Conservation (phyloP, 306 rosid genomes). For the Mimosa bimucronata region DNA sequence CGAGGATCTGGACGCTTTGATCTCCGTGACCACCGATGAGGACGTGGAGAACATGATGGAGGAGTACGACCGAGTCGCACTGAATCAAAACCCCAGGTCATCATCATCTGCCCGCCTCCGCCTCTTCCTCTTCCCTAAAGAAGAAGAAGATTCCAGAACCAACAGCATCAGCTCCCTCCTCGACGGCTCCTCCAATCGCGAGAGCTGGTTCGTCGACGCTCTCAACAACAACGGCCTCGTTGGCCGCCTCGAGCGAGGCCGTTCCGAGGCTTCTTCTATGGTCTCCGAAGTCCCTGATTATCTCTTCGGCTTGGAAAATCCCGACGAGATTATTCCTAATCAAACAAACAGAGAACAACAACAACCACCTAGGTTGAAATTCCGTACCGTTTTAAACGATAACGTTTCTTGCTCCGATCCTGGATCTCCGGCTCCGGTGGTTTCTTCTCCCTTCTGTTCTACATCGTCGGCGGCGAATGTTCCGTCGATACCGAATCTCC, state of each 20-base stretch:
- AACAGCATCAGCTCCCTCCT: slow-evolving; percentile 79
- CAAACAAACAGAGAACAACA: background rate
- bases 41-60: slow-evolving; percentile 99
- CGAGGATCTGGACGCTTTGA: slow-evolving; percentile 93
- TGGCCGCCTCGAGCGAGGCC: slow-evolving; percentile 66
- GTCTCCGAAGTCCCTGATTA: slow-evolving; percentile 92
- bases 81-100: slow-evolving; percentile 68
- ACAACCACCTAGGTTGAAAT: slow-evolving; percentile 49
- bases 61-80: slow-evolving; percentile 80
- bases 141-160: slow-evolving; percentile 59
- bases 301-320: slow-evolving; percentile 80
- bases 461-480: slow-evolving; percentile 58
- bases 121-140: slow-evolving; percentile 68
- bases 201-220: slow-evolving; percentile 90
- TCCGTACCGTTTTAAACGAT: slow-evolving; percentile 46
- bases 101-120: slow-evolving; percentile 90
- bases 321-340: slow-evolving; percentile 67
- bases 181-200: slow-evolving; percentile 81
- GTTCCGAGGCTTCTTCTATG: slow-evolving; percentile 87
- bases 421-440: slow-evolving; percentile 73
- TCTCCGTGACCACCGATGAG: slow-evolving; percentile 85
- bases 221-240: slow-evolving; percentile 67
- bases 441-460: slow-evolving; percentile 61
- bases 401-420: slow-evolving; percentile 74
- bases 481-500: slow-evolving; percentile 66